Conservation (phyloP, 2,329 filamentous ascomycete genomes). For the Onygenales sp. region DNA sequence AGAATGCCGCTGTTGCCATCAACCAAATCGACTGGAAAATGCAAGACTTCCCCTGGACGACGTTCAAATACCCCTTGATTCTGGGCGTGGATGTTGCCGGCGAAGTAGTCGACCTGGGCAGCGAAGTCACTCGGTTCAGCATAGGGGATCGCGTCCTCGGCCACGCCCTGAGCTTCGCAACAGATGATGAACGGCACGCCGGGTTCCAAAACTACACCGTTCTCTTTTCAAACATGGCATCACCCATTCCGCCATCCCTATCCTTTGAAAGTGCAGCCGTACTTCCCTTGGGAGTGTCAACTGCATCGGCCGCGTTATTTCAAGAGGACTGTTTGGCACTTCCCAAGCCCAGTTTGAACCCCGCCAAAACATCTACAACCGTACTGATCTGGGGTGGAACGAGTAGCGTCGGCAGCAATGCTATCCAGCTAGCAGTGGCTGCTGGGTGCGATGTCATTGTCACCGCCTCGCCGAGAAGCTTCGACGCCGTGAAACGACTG, state of each 20-base stretch:
- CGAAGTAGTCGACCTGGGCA: constrained; percentile 37
- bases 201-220: constrained; percentile 19
- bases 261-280: constrained; percentile 13
- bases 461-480: constrained; percentile 35
- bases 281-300: constrained; percentile 14
- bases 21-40: constrained; percentile 36
- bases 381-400: constrained; percentile 31
- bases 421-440: constrained; percentile 37
- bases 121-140: constrained; percentile 35
- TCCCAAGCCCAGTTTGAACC: constrained; percentile 4
- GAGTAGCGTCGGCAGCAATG: constrained; percentile 36
- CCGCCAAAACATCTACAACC: constrained; percentile 19
- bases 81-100: constrained; percentile 38
- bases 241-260: constrained; percentile 10
- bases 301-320: constrained; percentile 16
- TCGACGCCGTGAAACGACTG: constrained; percentile 32
- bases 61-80: constrained; percentile 25
- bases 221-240: constrained; percentile 8
- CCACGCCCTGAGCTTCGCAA: constrained; percentile 9
- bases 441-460: constrained; percentile 39
- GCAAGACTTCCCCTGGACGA: constrained; percentile 16
- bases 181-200: constrained; percentile 12
- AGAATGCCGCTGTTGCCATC: constrained; percentile 30
- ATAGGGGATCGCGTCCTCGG: constrained; percentile 38
- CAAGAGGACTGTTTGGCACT: constrained; percentile 13